A percentile compares a stretch with the other conserved stretches of the same genome.
These are phyloP conservation scores for Fusarium proliferatum DNA, from an alignment of 2,329 filamentous ascomycete species.

Conservation along the genomic window DNA sequence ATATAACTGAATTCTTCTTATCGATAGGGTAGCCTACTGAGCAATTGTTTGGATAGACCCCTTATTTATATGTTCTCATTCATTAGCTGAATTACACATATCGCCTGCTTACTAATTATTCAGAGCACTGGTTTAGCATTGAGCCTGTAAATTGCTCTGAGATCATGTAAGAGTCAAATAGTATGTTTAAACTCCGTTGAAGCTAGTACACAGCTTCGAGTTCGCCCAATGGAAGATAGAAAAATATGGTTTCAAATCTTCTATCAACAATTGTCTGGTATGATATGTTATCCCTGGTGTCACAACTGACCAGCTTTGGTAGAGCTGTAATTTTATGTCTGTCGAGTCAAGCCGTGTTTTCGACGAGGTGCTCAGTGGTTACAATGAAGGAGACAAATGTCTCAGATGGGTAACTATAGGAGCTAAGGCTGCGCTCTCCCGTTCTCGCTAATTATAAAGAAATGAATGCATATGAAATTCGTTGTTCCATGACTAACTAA, in stretches of 20 bases:
- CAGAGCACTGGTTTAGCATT: not conserved
- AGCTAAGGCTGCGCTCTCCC: not conserved
- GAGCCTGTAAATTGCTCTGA: not conserved
- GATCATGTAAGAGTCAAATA: not conserved
- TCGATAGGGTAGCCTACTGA: not conserved
- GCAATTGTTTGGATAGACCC: not conserved
- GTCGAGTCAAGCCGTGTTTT: not conserved
- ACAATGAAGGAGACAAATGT: not conserved
- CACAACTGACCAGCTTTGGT: not conserved
- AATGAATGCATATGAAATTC: not conserved
- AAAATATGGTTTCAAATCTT: not conserved
- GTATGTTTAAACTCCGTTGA: not conserved
- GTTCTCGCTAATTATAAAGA: not conserved
- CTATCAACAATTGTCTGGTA: too few relatives aligned
- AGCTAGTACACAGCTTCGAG: not conserved
- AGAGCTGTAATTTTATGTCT: not conserved
- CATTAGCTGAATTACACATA: not conserved
- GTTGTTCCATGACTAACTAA: not conserved
- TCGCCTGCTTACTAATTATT: not conserved
- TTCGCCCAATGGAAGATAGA: not conserved
- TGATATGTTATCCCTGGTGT: not conserved
- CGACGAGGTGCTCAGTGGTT: not conserved
- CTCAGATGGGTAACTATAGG: not conserved
- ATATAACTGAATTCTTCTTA: conserved; percentile 14
- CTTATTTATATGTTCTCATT: not conserved